phyloP scores from a whole-genome alignment of 805 yeast genomes.

The Candida xiaguanensis region DNA sequence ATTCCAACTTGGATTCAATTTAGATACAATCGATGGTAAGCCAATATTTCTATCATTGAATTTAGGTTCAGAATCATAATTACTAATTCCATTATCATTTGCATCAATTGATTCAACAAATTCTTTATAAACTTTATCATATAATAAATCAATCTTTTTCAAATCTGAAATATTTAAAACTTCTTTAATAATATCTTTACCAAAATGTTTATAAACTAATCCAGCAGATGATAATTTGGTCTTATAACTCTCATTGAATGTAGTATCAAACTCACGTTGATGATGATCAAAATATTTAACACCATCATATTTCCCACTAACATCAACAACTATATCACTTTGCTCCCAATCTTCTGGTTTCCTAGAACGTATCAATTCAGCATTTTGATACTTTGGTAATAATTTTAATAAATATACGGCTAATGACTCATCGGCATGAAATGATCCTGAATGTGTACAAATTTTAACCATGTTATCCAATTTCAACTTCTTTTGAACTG shows the following conservation, averaged over 20 bases:
- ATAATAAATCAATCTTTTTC: conserved; percentile 58
- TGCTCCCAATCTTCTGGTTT: conserved; percentile 76
- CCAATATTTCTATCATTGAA: conserved; percentile 73
- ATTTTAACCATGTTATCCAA: conserved; percentile 46
- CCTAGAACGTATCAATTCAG: conserved; percentile 79
- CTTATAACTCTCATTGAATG: conserved; percentile 56
- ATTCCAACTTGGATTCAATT: conserved; percentile 85
- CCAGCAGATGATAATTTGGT: conserved; percentile 95
- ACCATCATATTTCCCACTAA: conserved; percentile 86
- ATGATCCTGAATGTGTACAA: conserved; percentile 89
- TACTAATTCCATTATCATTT: conserved; percentile 87
- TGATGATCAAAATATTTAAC: conserved; percentile 91
- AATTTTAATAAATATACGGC: conserved; percentile 83
- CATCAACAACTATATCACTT: conserved; percentile 93
- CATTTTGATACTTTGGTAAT: conserved; percentile 63
- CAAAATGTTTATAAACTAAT: conserved; percentile 81
- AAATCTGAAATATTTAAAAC: conserved; percentile 30
- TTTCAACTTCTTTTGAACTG: conserved; percentile 11
- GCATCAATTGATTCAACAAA: conserved; percentile 93
- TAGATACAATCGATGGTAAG: conserved; percentile 72
- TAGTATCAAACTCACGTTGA: conserved; percentile 83
- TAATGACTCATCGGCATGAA: conserved; percentile 95
- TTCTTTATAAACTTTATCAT: conserved; percentile 74
- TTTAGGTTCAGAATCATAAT: conserved; percentile 56
- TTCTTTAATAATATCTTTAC: conserved; percentile 61